Evolutionary conservation across 75 land plant species (phyloP).

Genomic region (Pinus tabuliformis): DNA sequence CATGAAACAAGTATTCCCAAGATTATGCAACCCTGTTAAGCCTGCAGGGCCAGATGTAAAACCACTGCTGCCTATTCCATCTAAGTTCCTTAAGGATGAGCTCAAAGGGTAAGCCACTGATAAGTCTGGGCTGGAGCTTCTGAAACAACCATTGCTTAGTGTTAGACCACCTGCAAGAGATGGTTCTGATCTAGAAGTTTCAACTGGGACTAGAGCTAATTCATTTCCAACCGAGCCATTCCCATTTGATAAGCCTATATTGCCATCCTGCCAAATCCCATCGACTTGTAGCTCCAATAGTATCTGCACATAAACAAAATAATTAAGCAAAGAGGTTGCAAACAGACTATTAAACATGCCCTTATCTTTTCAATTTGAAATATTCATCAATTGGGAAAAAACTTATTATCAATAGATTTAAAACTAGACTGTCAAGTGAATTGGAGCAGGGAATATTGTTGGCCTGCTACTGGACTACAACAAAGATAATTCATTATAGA

Average conservation of each 20-base stretch:
- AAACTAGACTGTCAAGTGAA: too few species aligned
- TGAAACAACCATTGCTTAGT: slow-evolving; percentile 29
- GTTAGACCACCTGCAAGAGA: slow-evolving; percentile 30
- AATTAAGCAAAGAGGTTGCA: too few species aligned
- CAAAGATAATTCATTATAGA: too few species aligned
- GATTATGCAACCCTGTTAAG: slow-evolving; percentile 75
- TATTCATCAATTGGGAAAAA: too few species aligned
- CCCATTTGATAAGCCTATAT: slow-evolving; percentile 11
- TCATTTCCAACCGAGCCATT: slow-evolving; percentile 32
- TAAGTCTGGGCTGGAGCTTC: slow-evolving; percentile 22
- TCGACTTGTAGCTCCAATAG: slow-evolving; percentile 63
- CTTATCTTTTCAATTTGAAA: too few species aligned
- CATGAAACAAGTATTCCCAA: slow-evolving; percentile 96
- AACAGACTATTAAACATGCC: too few species aligned
- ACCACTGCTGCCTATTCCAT: slow-evolving; percentile 25
- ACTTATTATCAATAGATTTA: too few species aligned
- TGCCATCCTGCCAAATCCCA: slow-evolving; percentile 35
- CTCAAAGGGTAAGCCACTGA: slow-evolving; percentile 13
- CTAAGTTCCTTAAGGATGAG: slow-evolving; percentile 9
- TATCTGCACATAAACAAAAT: slow-evolving; percentile 30
- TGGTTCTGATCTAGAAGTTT: slow-evolving; percentile 10
- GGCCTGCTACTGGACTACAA: too few species aligned
- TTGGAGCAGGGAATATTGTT: too few species aligned
- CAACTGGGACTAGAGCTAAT: slow-evolving; percentile 26
- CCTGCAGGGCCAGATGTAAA: slow-evolving; percentile 33